Base-by-base conservation (phyloP, 192 early-diverging fungal genomes). In the Linnemannia hyalina region DNA sequence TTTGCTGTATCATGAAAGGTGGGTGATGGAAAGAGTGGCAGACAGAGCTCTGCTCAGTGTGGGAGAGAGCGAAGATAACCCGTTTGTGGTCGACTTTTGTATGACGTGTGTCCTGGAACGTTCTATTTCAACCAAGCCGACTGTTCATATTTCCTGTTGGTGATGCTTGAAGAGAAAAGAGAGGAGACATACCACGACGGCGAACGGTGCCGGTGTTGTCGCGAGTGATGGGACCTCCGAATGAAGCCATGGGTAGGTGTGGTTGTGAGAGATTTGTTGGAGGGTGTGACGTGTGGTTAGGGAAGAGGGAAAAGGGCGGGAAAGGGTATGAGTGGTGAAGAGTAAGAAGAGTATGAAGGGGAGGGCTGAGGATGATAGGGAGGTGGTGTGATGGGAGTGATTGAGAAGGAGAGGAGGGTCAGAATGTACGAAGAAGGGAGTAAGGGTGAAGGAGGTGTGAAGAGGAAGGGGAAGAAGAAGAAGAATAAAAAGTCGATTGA, bases 201-300 rank as follows among this genome's bases (percentile, higher is more conserved):
- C 83, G 83, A 72, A 86, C 74, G 44, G 83, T 86, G 46, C 83
- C 83, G 15, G 83, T 74, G 54, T 60, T 49, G 63, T 86, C 83
- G 42, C 83, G 68, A 47, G 83, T 41, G 69, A 86, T 80, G 70
- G 83, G 83, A 36, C 78, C 71, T 44, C 83, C 83, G 49, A 86
- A 86, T n/a, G 83, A 86, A 41, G 78, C 69, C 78, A 80, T 86
- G 23, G 29, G 0, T n/a, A 20, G 9, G 44, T 29, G 44, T 54
- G 68, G 20, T 46, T 42, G 35, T 70, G 69, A 20, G 16, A 7
- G 26, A 22, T 8, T 15, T 32, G 20, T 52, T 52, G 41, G 47
- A 16, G 35, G 15, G 68, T 44, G 54, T 44, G n/a, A 49, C 72
- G 41, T 74, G 29, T 78, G 76, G 29, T 46, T 26, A 32, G 29